A percentile compares a stretch with the other conserved stretches of the same genome.
Evolutionary conservation across 2,329 filamentous ascomycete genomes (phyloP).

Genomic region (Fusarium foetens): DNA sequence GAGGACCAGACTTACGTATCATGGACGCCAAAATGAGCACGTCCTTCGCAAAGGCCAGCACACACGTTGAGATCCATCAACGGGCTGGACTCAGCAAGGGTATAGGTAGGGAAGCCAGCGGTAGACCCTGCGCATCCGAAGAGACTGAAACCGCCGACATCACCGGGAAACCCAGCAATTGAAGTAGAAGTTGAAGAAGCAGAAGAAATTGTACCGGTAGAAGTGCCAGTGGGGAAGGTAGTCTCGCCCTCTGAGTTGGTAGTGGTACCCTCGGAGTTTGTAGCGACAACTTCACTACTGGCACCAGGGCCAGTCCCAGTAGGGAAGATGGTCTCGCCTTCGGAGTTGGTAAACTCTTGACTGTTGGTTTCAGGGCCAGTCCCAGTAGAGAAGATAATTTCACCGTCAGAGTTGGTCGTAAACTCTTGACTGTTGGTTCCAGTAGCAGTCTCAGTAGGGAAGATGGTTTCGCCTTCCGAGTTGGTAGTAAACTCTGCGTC

Average conservation of each 20-base stretch:
- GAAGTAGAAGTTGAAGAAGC: slow-evolving; percentile 41
- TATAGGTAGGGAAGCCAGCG: slow-evolving; percentile 38
- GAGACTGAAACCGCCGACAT: slow-evolving; percentile 34
- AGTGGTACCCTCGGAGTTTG: not conserved
- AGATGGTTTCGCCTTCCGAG: not conserved
- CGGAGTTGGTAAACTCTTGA: too few relatives aligned
- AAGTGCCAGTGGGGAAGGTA: not conserved
- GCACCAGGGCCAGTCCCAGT: slow-evolving; percentile 41
- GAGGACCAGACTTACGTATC: slow-evolving; percentile 34
- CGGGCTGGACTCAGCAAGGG: slow-evolving; percentile 8
- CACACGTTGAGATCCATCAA: slow-evolving; percentile 43
- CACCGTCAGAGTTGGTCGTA: not conserved
- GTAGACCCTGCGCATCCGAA: slow-evolving; percentile 43
- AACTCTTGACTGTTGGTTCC: not conserved
- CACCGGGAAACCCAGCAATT: slow-evolving; percentile 24
- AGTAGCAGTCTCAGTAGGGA: slow-evolving; percentile 43
- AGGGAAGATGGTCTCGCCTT: too few relatives aligned
- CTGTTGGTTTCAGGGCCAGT: not conserved
- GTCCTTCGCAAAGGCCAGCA: slow-evolving; percentile 37
- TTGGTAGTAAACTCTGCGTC: not conserved
- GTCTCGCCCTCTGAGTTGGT: not conserved
- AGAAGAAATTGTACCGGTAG: not conserved
- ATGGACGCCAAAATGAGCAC: slow-evolving; percentile 42
- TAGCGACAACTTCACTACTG: not conserved
- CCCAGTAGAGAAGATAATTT: slow-evolving; percentile 44